phyloP scores from a whole-genome alignment of 2,329 filamentous ascomycete species.

The Cercospora sojina region DNA sequence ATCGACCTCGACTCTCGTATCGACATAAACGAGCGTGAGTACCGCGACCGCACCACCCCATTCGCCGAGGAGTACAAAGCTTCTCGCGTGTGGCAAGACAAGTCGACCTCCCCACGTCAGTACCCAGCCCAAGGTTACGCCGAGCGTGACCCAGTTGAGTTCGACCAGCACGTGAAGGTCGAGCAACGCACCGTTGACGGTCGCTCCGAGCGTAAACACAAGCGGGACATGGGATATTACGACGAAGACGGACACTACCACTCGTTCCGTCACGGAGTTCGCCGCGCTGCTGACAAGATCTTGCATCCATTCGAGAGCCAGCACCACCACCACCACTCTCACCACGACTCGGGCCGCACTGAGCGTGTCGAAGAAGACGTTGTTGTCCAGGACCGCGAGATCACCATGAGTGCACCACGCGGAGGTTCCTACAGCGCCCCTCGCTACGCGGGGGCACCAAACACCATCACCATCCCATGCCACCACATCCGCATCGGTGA shows the following conservation, averaged over 20 bases:
- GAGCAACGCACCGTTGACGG: slow-evolving; percentile 54
- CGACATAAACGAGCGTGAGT: slow-evolving; percentile 52
- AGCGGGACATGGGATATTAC: slow-evolving; percentile 74
- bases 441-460: slow-evolving; percentile 48
- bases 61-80: slow-evolving; percentile 43
- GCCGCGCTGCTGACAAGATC: slow-evolving; percentile 65
- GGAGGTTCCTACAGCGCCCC: slow-evolving; percentile 28
- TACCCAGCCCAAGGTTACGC: slow-evolving; percentile 41
- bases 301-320: slow-evolving; percentile 61
- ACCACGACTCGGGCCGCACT: slow-evolving; percentile 36
- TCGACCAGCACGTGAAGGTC: slow-evolving; percentile 52
- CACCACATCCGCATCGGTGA: slow-evolving; percentile 99
- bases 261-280: slow-evolving; percentile 69
- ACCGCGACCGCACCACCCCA: slow-evolving; percentile 42
- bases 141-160: slow-evolving; percentile 38
- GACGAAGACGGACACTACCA: slow-evolving; percentile 76
- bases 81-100: slow-evolving; percentile 40
- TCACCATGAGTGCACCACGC: slow-evolving; percentile 42
- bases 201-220: slow-evolving; percentile 40
- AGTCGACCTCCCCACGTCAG: slow-evolving; percentile 42
- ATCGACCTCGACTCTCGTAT: slow-evolving; percentile 58
- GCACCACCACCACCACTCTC: slow-evolving; percentile 47
- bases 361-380: slow-evolving; percentile 46
- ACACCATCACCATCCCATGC: slow-evolving; percentile 97
- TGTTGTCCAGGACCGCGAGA: slow-evolving; percentile 51